phyloP scores from a whole-genome alignment of 495 filamentous ascomycete genomes.

The Hypoxylon perforatum region DNA sequence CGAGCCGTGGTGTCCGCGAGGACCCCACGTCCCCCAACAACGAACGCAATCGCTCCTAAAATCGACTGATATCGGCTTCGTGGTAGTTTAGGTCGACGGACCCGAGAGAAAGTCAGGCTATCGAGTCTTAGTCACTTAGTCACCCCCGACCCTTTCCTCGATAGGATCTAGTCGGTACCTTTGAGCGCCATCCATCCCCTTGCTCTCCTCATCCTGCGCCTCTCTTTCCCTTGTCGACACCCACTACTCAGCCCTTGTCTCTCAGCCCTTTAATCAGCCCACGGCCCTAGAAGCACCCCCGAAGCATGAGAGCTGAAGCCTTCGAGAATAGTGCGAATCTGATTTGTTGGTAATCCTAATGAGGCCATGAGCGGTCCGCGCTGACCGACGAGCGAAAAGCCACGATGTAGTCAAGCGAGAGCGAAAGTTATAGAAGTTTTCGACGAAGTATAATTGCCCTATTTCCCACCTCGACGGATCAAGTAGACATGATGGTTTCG shows the following conservation, averaged over 20 bases:
- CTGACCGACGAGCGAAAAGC: neutral
- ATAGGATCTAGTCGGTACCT: neutral
- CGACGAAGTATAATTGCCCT: neutral
- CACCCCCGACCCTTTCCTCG: neutral
- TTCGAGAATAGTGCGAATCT: neutral
- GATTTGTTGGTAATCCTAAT: neutral
- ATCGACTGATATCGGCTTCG: neutral
- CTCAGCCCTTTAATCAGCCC: slow-evolving; percentile 1
- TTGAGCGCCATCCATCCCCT: neutral
- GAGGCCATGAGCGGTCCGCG: neutral
- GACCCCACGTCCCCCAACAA: neutral
- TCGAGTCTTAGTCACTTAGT: no score
- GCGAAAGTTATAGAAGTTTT: neutral
- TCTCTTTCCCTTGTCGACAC: neutral
- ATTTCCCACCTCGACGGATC: neutral
- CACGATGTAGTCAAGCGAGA: neutral
- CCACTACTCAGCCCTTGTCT: neutral
- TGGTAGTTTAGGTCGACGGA: neutral
- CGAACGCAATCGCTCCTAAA: neutral
- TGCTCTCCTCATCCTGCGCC: neutral
- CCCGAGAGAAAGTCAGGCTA: neutral
- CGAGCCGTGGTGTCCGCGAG: neutral
- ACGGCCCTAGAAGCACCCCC: neutral
- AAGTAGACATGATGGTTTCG: neutral
- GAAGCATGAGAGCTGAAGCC: slow-evolving; percentile 1